A percentile compares a stretch with the other conserved stretches of the same genome.
Evolutionary conservation across 129 eudicot genomes (phyloP).

Genomic region (Artemisia annua): DNA sequence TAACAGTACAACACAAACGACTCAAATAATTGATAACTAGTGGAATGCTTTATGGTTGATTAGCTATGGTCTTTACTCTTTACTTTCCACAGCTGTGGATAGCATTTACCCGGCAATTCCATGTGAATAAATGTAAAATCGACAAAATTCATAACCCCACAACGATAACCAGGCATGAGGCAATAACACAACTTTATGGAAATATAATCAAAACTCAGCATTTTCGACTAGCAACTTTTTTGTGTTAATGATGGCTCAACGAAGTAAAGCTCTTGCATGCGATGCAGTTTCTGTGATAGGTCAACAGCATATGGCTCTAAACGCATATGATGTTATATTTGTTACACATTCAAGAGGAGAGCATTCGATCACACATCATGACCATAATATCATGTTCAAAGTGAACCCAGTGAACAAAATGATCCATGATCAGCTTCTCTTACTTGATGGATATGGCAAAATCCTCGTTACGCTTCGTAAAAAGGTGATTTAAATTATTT

Average conservation of each 20-base stretch:
- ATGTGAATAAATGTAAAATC: background rate
- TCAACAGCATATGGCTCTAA: background rate
- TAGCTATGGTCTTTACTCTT: background rate
- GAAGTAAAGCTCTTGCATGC: background rate
- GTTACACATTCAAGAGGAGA: background rate
- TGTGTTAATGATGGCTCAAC: background rate
- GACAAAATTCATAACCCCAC: background rate
- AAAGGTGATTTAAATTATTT: background rate
- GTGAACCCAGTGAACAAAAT: background rate
- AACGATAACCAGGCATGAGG: background rate
- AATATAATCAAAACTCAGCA: background rate
- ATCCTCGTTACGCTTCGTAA: background rate
- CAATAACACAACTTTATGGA: background rate
- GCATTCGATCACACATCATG: background rate
- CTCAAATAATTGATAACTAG: background rate
- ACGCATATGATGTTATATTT: background rate
- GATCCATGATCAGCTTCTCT: background rate
- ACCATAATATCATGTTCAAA: slow-evolving; percentile 12
- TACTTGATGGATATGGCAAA: background rate
- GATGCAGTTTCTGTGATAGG: background rate
- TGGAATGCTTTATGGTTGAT: background rate
- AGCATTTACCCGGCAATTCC: background rate
- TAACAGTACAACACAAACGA: too few relatives aligned
- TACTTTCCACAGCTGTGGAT: background rate
- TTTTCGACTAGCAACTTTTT: background rate